Evolutionary conservation across 495 filamentous ascomycete species (phyloP).

Genomic region (Daldinia bambusicola): DNA sequence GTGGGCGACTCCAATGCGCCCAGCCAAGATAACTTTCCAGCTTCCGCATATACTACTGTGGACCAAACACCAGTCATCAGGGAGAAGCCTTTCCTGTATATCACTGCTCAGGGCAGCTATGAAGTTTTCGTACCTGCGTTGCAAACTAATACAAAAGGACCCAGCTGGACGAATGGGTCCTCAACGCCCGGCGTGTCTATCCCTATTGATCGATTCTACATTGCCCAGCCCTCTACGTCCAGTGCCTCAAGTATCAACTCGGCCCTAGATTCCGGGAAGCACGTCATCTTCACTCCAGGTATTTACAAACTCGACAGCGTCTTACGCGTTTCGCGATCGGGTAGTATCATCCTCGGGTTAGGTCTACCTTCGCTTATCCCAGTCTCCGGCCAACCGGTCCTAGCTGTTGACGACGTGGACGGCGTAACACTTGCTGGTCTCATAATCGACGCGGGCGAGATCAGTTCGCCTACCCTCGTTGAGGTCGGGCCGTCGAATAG

Average conservation of each 20-base stretch:
- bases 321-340: slow-evolving; percentile 34
- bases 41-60: slow-evolving; percentile 45
- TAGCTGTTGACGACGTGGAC: slow-evolving; percentile 44
- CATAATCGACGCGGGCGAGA: slow-evolving; percentile 45
- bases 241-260: slow-evolving; percentile 40
- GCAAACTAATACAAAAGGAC: slow-evolving; percentile 40
- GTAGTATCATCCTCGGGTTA: slow-evolving; percentile 43
- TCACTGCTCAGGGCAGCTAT: slow-evolving; percentile 36
- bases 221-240: slow-evolving; percentile 36
- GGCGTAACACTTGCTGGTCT: slow-evolving; percentile 48
- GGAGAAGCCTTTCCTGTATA: slow-evolving; percentile 47
- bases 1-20: slow-evolving; percentile 44
- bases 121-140: slow-evolving; percentile 45
- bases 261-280: slow-evolving; percentile 40
- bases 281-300: slow-evolving; percentile 46
- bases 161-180: slow-evolving; percentile 39
- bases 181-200: slow-evolving; percentile 42
- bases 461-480: slow-evolving; percentile 39
- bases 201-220: slow-evolving; percentile 41
- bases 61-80: slow-evolving; percentile 43
- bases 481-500: slow-evolving; percentile 43
- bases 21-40: slow-evolving; percentile 40
- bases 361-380: slow-evolving; percentile 47
- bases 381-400: slow-evolving; percentile 27
- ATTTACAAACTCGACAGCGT: slow-evolving; percentile 43